Base-by-base conservation (phyloP, 768 basidiomycete species). In the Tephrocybe sp. region DNA sequence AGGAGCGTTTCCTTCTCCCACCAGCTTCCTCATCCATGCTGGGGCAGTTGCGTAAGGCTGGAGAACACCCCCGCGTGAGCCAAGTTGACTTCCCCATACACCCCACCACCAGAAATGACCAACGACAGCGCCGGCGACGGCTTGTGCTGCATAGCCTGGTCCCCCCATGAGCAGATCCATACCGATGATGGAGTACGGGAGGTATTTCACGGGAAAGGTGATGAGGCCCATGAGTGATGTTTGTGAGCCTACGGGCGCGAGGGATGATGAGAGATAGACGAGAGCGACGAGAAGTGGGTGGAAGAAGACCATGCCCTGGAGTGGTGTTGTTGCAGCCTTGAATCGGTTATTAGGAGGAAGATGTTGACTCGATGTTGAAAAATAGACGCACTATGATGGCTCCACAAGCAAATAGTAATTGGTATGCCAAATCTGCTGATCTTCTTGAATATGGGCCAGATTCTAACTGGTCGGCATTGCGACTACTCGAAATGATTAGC, bases 61-160 rank as follows among this genome's bases (percentile, higher is more conserved):
- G 50, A 80, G 64, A 8, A 64, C 57, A 1, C 82, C 74, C 9
- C 65, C 74, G 15, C 64, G 63, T 5, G 62, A 63, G 22, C 76
- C 74, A n/a, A 72, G 61, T 15, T 64, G 69, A 25, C 69, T 68
- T 21, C 79, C 77, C 75, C 83, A 83, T 7, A 89, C 74, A 21
- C 70, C 61, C 83, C 83, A 88, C 83, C 85, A 91, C 87, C 89
- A 93, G 8, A 79, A 62, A 61, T 94, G 90, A 0, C 91, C 91
- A 2, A 84, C 78, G 25, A 89, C 74, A 27, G 86, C 76, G 7
- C 92, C 92, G 0, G 84, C 83, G 41, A 90, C 62, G 21, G 77
- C 69, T 22, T 71, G 59, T 6, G 80, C 77, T 3, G 83, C 86
- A 3, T 75, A 78, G 1, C 51, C 31, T 0, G 83, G 78, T 3